phyloP scores from a whole-genome alignment of 2,329 filamentous ascomycete genomes.

The Neoarthrinium moseri region DNA sequence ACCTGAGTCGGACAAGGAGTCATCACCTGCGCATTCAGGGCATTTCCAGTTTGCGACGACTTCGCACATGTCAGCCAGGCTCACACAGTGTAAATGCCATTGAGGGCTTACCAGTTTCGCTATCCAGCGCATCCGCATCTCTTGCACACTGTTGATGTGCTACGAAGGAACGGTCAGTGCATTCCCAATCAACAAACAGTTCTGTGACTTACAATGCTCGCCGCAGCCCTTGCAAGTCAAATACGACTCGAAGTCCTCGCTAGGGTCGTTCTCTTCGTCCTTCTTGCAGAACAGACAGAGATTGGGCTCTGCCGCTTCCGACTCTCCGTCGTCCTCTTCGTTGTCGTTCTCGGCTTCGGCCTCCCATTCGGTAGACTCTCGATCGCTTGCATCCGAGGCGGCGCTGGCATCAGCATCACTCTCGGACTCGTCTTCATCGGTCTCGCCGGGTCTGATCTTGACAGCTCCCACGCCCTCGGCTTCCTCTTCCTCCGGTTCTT shows the following conservation, averaged over 20 bases:
- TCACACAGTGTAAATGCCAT: constrained; percentile 1
- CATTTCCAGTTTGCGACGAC: constrained; percentile 49
- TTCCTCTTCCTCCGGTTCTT: constrained; percentile 40
- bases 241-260: constrained; percentile 77
- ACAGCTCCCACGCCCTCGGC: constrained; percentile 57
- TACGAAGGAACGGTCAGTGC: constrained; percentile 47
- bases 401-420: constrained; percentile 29
- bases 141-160: constrained; percentile 90
- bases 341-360: constrained; percentile 39
- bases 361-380: constrained; percentile 29
- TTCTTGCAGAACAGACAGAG: constrained; percentile 73
- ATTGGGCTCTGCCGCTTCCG: constrained; percentile 47
- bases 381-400: constrained; percentile 25
- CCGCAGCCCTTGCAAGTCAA: constrained; percentile 75
- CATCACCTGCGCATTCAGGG: constrained; percentile 40
- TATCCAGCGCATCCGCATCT: constrained; percentile 61
- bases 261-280: constrained; percentile 79
- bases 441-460: constrained; percentile 53
- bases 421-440: constrained; percentile 41
- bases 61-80: constrained; percentile 19
- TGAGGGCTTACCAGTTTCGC: constrained; percentile 59
- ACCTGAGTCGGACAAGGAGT: constrained; percentile 29
- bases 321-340: constrained; percentile 56
- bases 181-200: constrained; percentile 21
- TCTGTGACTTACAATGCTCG: constrained; percentile 69